These are phyloP conservation scores for Syncephalastrum sp. DNA, from an alignment of 371 early-diverging fungal species.

Conservation along the genomic window DNA sequence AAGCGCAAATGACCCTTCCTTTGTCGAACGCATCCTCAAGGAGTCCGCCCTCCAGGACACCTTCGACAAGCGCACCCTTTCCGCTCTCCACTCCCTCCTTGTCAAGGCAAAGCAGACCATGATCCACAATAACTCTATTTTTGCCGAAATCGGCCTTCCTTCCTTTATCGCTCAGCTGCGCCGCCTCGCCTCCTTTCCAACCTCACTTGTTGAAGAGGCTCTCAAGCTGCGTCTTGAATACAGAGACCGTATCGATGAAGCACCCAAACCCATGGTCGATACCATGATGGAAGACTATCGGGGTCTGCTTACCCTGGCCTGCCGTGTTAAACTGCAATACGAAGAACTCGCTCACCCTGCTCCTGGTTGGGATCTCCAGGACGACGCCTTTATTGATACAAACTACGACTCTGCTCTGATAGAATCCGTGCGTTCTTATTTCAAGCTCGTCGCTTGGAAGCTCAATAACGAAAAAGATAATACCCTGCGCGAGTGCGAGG, in stretches of 20 bases:
- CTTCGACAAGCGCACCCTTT: conserved; percentile 74
- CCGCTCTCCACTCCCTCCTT: conserved; percentile 51
- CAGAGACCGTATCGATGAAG: conserved; percentile 63
- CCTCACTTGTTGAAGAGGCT: conserved; percentile 75
- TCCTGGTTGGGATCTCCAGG: conserved; percentile 68
- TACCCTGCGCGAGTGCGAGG: conserved; percentile 71
- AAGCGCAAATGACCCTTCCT: conserved; percentile 47
- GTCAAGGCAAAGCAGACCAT: conserved; percentile 65
- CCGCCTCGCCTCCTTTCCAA: conserved; percentile 74
- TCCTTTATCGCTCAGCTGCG: conserved; percentile 63
- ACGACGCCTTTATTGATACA: conserved; percentile 48
- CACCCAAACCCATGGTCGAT: conserved; percentile 71
- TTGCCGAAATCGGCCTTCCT: conserved; percentile 68
- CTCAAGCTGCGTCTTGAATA: conserved; percentile 75
- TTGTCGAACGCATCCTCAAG: conserved; percentile 82
- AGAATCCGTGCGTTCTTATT: conserved; percentile 73
- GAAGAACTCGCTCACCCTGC: conserved; percentile 61
- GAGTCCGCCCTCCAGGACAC: conserved; percentile 78
- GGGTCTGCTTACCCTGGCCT: conserved; percentile 67
- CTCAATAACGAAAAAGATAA: conserved; percentile 53
- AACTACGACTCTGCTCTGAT: conserved; percentile 73
- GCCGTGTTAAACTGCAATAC: conserved; percentile 70
- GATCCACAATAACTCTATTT: conserved; percentile 61
- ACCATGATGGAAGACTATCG: conserved; percentile 82
- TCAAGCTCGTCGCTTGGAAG: conserved; percentile 74